Conservation (phyloP, 140 eudicot species). For the Senecio squalidus region DNA sequence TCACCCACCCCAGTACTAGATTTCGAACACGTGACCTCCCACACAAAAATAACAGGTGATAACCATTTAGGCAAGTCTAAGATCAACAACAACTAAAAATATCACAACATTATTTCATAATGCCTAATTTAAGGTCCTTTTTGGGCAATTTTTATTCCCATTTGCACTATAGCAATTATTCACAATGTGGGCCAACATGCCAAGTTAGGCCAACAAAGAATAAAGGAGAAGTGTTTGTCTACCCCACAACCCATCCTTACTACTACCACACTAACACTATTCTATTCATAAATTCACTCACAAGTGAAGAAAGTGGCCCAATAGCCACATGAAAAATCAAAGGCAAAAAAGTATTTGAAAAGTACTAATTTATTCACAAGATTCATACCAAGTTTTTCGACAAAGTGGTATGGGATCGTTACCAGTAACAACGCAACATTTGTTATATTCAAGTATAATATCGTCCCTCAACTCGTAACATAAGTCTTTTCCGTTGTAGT, state of each 20-base stretch:
- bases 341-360: slow-evolving; percentile 25
- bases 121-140: slow-evolving; percentile 15
- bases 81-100: neutral
- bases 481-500: neutral
- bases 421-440: slow-evolving; percentile 16
- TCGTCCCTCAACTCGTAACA: neutral
- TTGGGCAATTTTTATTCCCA: slow-evolving; percentile 28
- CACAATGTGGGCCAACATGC: slow-evolving; percentile 30
- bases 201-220: slow-evolving; percentile 41
- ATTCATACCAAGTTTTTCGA: slow-evolving; percentile 32
- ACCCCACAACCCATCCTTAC: slow-evolving; percentile 19
- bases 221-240: slow-evolving; percentile 29
- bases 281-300: slow-evolving; percentile 29
- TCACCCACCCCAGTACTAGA: too few relatives aligned
- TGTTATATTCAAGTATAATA: neutral
- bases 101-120: neutral
- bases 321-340: slow-evolving; percentile 16
- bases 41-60: too few relatives aligned
- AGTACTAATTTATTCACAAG: slow-evolving; percentile 27
- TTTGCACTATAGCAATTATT: slow-evolving; percentile 29
- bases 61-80: slow-evolving; percentile 10
- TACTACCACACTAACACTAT: slow-evolving; percentile 29
- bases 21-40: too few relatives aligned
- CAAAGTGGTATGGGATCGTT: slow-evolving; percentile 17
- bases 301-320: slow-evolving; percentile 26